A percentile compares a stretch with the other conserved stretches of the same genome.
Evolutionary conservation across 2,329 filamentous ascomycete species (phyloP).

Genomic region (Coniochaeta prunicola): DNA sequence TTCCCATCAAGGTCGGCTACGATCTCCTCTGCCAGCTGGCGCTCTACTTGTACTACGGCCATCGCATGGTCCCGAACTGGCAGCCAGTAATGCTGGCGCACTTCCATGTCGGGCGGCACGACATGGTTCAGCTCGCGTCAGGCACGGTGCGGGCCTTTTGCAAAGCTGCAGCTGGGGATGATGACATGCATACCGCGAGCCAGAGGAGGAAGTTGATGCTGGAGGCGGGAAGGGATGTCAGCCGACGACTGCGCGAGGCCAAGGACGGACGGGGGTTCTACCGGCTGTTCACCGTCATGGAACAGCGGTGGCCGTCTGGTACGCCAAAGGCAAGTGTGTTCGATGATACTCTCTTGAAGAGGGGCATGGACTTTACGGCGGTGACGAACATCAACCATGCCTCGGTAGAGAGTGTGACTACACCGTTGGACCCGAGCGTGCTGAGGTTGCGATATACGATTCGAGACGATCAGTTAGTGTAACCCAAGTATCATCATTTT

Average conservation of each 20-base stretch:
- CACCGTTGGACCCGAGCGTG: no score
- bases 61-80: slow-evolving; percentile 6
- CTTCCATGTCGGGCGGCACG: slow-evolving; percentile 12
- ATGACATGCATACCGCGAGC: not conserved
- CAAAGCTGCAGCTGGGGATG: not conserved
- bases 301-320: slow-evolving; percentile 1
- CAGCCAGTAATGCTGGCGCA: slow-evolving; percentile 9
- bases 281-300: not conserved
- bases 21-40: slow-evolving; percentile 11
- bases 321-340: not conserved
- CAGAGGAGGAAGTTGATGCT: not conserved
- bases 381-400: no score
- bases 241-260: not conserved
- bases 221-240: not conserved
- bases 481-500: no score
- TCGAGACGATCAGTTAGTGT: no score
- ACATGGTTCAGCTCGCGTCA: slow-evolving; percentile 9
- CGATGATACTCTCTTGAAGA: not conserved
- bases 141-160: slow-evolving; percentile 8
- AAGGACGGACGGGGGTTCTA: not conserved
- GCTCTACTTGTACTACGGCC: slow-evolving; percentile 6
- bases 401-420: no score
- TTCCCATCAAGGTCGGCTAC: slow-evolving; percentile 9
- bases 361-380: no score
- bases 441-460: no score